These are phyloP conservation scores for Solanum appendiculatum DNA, from an alignment of 257 asterid genomes.

Conservation along the genomic window DNA sequence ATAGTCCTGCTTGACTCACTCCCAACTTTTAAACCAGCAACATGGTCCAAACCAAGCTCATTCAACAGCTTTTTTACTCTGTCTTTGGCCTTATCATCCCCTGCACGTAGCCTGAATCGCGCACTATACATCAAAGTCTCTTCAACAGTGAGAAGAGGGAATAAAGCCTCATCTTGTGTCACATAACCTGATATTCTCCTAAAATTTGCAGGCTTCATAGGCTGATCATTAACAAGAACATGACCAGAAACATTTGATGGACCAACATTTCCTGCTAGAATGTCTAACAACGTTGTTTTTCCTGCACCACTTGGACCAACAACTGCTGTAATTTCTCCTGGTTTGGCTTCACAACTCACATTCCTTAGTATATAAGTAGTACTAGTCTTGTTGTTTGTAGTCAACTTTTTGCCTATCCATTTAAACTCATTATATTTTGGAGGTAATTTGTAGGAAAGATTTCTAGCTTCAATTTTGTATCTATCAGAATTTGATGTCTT, in stretches of 20 bases:
- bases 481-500: slow-evolving; percentile 8
- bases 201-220: slow-evolving; percentile 31
- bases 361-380: slow-evolving; percentile 31
- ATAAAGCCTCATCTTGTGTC: slow-evolving; percentile 63
- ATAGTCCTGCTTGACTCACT: slow-evolving; percentile 40
- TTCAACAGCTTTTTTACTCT: slow-evolving; percentile 35
- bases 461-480: slow-evolving; percentile 29
- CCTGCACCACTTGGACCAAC: slow-evolving; percentile 91
- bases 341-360: slow-evolving; percentile 47
- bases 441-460: slow-evolving; percentile 39
- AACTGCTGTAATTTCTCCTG: slow-evolving; percentile 67
- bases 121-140: slow-evolving; percentile 64
- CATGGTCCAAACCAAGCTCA: slow-evolving; percentile 55
- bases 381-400: background rate
- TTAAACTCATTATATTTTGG: slow-evolving; percentile 7
- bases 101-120: slow-evolving; percentile 37
- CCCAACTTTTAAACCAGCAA: slow-evolving; percentile 38
- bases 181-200: slow-evolving; percentile 58
- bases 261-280: slow-evolving; percentile 38
- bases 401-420: slow-evolving; percentile 8
- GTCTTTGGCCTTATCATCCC: background rate
- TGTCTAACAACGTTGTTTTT: slow-evolving; percentile 61
- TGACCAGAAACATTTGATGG: slow-evolving; percentile 24
- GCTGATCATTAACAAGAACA: slow-evolving; percentile 41
- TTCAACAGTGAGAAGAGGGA: slow-evolving; percentile 66